Evolutionary conservation across 2,329 filamentous ascomycete species (phyloP).

Genomic region (Cryphonectria naterciae): DNA sequence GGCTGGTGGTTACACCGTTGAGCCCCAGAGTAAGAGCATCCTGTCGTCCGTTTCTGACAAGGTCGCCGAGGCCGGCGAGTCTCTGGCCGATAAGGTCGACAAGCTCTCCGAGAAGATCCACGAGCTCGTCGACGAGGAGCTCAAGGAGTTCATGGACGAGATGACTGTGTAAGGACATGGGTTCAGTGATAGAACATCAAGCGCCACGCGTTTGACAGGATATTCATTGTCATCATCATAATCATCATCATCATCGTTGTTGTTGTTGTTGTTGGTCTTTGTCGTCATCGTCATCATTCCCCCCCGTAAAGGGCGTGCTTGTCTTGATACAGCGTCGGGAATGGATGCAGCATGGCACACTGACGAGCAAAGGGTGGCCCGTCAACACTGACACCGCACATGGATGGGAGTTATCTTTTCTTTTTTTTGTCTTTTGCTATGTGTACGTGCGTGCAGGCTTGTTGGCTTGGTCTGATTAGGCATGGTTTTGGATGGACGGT

Average conservation of each 20-base stretch:
- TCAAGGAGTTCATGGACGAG: constrained; percentile 63
- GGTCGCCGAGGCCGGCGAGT: constrained; percentile 58
- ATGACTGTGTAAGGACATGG: constrained; percentile 41
- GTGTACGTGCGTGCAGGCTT: constrained; percentile 17
- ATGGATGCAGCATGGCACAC: constrained; percentile 12
- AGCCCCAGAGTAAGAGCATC: constrained; percentile 43
- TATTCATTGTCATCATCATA: not conserved
- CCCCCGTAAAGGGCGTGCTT: not conserved
- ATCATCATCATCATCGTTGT: not conserved
- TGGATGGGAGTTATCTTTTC: constrained; percentile 3
- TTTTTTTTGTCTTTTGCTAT: not conserved
- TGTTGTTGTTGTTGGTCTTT: no score
- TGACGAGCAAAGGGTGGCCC: constrained; percentile 2
- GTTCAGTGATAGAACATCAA: not conserved
- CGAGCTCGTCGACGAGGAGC: constrained; percentile 63
- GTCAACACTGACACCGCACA: constrained; percentile 13
- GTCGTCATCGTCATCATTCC: no score
- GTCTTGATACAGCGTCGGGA: constrained; percentile 6
- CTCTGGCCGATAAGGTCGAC: constrained; percentile 59
- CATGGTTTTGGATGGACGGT: not conserved
- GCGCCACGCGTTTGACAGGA: constrained; percentile 5
- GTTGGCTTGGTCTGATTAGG: not conserved
- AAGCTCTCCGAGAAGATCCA: constrained; percentile 68
- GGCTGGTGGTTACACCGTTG: constrained; percentile 70
- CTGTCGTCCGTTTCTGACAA: constrained; percentile 59